Conservation (phyloP, 2,329 filamentous ascomycete genomes). For the Rutstroemia sp. region DNA sequence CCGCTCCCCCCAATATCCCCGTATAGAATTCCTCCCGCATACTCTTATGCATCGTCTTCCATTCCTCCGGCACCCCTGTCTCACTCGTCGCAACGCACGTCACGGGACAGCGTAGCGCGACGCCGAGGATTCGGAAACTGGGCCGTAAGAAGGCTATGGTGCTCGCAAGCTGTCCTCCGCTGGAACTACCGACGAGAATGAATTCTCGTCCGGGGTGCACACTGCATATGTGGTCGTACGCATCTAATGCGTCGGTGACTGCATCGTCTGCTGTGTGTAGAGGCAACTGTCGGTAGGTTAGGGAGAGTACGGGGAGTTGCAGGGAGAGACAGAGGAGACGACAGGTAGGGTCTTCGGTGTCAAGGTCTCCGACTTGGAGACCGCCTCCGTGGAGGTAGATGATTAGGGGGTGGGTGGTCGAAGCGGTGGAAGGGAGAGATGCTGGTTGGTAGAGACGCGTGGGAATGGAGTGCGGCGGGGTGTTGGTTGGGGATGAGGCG, state of each 20-base stretch:
- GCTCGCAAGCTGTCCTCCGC: conserved; percentile 41
- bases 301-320: conserved; percentile 34
- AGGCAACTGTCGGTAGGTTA: conserved; percentile 41
- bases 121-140: conserved; percentile 31
- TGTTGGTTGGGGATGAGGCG: not conserved
- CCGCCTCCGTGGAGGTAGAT: conserved; percentile 45
- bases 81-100: conserved; percentile 38
- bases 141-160: conserved; percentile 33
- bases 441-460: conserved; percentile 1
- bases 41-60: conserved; percentile 35
- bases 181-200: conserved; percentile 39
- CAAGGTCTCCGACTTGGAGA: conserved; percentile 39
- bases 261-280: conserved; percentile 33
- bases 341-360: conserved; percentile 43
- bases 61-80: conserved; percentile 30
- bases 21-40: conserved; percentile 32
- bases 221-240: conserved; percentile 27
- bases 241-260: conserved; percentile 36
- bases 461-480: not conserved
- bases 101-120: conserved; percentile 42
- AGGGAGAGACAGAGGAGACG: conserved; percentile 34
- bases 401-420: conserved; percentile 20
- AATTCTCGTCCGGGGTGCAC: conserved; percentile 5
- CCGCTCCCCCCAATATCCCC: conserved; percentile 29
- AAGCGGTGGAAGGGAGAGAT: not conserved